A percentile compares a stretch with the other conserved stretches of the same genome.
phyloP scores from a whole-genome alignment of 345 rosid genomes.

The Eucalyptus rudis region DNA sequence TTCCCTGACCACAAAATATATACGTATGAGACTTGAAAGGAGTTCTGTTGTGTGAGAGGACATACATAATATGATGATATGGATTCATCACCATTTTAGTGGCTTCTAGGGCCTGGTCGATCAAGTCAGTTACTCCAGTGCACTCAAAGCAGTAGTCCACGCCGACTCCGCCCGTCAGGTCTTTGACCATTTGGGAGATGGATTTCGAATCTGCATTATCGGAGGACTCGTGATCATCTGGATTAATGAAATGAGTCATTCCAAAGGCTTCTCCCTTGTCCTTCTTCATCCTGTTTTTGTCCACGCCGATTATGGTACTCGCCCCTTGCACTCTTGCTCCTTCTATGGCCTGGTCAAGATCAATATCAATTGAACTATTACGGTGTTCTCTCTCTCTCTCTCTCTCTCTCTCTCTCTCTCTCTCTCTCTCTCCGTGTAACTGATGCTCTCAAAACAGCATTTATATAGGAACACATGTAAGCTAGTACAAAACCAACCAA shows the following conservation, averaged over 20 bases:
- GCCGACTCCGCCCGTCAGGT: slow-evolving; percentile 30
- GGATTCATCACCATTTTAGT: slow-evolving; percentile 20
- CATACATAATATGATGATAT: background rate
- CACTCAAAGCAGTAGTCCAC: slow-evolving; percentile 66
- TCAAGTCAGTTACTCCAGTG: slow-evolving; percentile 19
- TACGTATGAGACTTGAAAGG: background rate
- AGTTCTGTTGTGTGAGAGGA: background rate
- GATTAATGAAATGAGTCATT: slow-evolving; percentile 55
- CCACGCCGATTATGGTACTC: slow-evolving; percentile 45
- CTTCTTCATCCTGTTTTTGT: slow-evolving; percentile 22
- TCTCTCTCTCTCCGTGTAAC: background rate
- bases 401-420: background rate
- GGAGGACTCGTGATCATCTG: slow-evolving; percentile 8
- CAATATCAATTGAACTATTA: background rate
- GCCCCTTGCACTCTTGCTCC: slow-evolving; percentile 59
- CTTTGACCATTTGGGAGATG: slow-evolving; percentile 19
- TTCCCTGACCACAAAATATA: slow-evolving; percentile 11
- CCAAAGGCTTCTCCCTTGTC: slow-evolving; percentile 28
- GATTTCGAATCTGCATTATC: slow-evolving; percentile 1
- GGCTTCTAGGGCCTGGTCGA: slow-evolving; percentile 34
- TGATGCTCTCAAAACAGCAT: background rate
- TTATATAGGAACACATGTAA: background rate
- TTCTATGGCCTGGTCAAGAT: slow-evolving; percentile 22
- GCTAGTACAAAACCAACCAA: background rate
- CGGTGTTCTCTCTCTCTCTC: background rate